Base-by-base conservation (phyloP, 1,139 yeast genomes). In the Nakaseomyces nivariensis region DNA sequence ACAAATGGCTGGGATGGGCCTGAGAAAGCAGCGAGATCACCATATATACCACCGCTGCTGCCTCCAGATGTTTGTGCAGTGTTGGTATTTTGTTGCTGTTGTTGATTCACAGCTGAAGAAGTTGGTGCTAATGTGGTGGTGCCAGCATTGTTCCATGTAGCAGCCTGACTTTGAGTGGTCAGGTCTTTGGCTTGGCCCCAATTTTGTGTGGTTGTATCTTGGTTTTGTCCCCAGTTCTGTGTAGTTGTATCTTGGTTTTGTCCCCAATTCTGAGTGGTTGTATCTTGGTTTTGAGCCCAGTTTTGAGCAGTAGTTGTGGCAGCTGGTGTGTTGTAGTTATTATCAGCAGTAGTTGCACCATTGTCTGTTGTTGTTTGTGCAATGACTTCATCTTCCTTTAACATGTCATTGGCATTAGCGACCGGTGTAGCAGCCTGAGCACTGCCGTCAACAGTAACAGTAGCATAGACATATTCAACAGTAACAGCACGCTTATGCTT, bases 381-480 rank as follows among this genome's bases (percentile, higher is more conserved):
- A n/a, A 48, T 45, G 3, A 29, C 44, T 29, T 27, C 44, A 24
- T 41, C 34, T 41, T 41, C 44, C 25, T 41, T 41, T 11, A 41
- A 22, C 44, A 41, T 27, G n/a, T 41, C 13, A 11, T 41, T 29
- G 49, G 41, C 37, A 48, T 42, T 27, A 36, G 57, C 38, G 25
- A 61, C 57, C 37, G 52, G 38, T 36, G 32, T 27, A 43, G 43
- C 44, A 46, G 54, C 25, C 27, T 41, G 34, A n/a, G 34, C 44
- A 6, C 6, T 63, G 54, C 75, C 78, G 66, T 85, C 82, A 52
- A 87, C 95, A 52, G 83, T 76, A 54, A 82, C 80, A 43, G 89
- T 82, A 59, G 81, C 82, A 68, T 85, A 86, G 52, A 85, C 90
- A 67, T 83, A 82, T 67, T 85, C 87, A 60, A 85, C 79, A 52